Evolutionary conservation across 1,284 basidiomycete genomes (phyloP).

Genomic region (Vanrija pseudolonga): DNA sequence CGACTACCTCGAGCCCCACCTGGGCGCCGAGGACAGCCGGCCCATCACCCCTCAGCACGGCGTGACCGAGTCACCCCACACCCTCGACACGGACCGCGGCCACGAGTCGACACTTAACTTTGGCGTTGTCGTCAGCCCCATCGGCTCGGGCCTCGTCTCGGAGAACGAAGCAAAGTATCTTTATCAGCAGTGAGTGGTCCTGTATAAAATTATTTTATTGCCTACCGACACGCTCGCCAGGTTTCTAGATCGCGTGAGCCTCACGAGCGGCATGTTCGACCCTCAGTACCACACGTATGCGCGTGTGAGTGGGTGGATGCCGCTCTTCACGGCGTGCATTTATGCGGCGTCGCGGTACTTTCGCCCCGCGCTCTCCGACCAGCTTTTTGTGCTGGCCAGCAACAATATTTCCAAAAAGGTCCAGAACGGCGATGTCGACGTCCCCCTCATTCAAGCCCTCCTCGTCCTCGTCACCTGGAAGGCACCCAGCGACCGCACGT

Average conservation of each 20-base stretch:
- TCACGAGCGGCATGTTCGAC: constrained; percentile 8
- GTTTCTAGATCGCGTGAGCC: constrained; percentile 2
- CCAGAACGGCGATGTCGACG: constrained; percentile 8
- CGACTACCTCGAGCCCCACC: constrained; percentile 4
- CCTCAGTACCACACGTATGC: constrained; percentile 12
- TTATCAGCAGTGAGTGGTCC: constrained; percentile 7
- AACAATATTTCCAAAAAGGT: constrained; percentile 15
- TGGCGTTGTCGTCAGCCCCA: no score
- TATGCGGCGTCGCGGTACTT: constrained; percentile 20
- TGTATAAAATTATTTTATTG: not conserved
- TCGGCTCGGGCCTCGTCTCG: not conserved
- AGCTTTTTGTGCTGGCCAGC: constrained; percentile 12
- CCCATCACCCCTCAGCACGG: not conserved
- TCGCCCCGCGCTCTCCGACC: constrained; percentile 10
- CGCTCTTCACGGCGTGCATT: constrained; percentile 26
- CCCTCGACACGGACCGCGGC: not conserved
- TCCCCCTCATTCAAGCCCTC: constrained; percentile 17
- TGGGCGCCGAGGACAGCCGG: not conserved
- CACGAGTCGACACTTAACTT: no score
- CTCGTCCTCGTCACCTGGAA: constrained; percentile 17
- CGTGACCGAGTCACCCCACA: not conserved
- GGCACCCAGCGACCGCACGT: constrained; percentile 12
- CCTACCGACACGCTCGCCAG: not conserved
- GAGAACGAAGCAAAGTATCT: constrained; percentile 8
- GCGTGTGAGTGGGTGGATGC: not conserved